These are phyloP conservation scores for Bretschneidera sinensis DNA, from an alignment of 345 rosid genomes.

Conservation along the genomic window DNA sequence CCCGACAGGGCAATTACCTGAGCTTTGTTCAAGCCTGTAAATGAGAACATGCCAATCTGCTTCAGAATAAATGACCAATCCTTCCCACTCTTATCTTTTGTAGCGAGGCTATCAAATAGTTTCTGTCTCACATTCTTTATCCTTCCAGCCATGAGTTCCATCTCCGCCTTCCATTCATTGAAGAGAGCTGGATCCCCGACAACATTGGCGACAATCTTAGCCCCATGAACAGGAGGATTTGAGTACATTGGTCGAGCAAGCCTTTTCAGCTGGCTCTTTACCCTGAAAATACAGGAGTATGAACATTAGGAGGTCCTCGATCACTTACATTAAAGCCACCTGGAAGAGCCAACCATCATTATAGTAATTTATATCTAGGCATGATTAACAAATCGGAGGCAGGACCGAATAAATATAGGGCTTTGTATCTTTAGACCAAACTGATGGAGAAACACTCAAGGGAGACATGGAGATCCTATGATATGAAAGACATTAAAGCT, in stretches of 20 bases:
- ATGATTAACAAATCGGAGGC: not conserved
- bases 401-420: not conserved
- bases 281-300: slow-evolving; percentile 42
- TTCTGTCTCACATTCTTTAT: slow-evolving; percentile 79
- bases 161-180: slow-evolving; percentile 87
- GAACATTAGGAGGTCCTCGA: not conserved
- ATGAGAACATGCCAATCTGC: slow-evolving; percentile 99
- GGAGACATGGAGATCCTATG: not conserved
- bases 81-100: slow-evolving; percentile 83
- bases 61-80: slow-evolving; percentile 92
- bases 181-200: slow-evolving; percentile 84
- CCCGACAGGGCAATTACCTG: slow-evolving; percentile 46
- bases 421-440: not conserved
- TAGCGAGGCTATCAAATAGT: slow-evolving; percentile 60
- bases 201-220: slow-evolving; percentile 84
- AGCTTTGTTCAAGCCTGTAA: slow-evolving; percentile 84
- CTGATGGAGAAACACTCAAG: not conserved
- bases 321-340: not conserved
- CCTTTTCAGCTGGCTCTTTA: slow-evolving; percentile 95
- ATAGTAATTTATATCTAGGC: not conserved
- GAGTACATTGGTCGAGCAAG: slow-evolving; percentile 98
- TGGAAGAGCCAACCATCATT: not conserved
- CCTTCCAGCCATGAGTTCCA: slow-evolving; percentile 99
- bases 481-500: not conserved
- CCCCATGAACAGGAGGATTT: slow-evolving; percentile 94